Evolutionary conservation across 805 yeast genomes (phyloP), one percentile per base, ranked within the genome.

Genomic region (Hanseniaspora pseudoguilliermondii): DNA sequence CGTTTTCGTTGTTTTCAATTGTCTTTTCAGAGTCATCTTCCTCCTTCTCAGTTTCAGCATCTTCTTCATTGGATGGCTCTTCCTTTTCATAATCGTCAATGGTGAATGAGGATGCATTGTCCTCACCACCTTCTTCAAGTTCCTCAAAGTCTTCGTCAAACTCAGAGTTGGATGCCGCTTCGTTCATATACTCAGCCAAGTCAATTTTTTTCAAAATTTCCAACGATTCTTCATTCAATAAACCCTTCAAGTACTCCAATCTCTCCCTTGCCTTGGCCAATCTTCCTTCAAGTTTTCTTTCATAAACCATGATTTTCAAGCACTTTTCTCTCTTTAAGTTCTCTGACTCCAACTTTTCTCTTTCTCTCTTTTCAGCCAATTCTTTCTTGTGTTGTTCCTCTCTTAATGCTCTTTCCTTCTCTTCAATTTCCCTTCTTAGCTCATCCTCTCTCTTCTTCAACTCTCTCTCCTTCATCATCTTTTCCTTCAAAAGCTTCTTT

Each of bases 401-500:
- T 60, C 62, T 47, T 60, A 65, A 62, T 53, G 64, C 57, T 58
- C 65, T 61, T 49, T 71, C 65, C 63, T 65, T 62, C 57, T 63
- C 58, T 55, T 60, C 61, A 59, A 47, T 57, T 52, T 59, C 61
- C 54, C 55, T 48, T 54, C 20, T 44, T 7, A 46, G 18, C 16
- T 23, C 38, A 6, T 59, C 64, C 57, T 63, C 67, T 50, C 58
- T 55, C 49, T 63, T 61, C 36, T 54, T 44, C 36, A 56, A 57
- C 60, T 58, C 70, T 76, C 65, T 72, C 79, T 71, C 69, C 71
- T 65, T 71, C 58, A 65, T 70, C 50, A 74, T 66, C 61, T 77
- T 82, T 47, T 69, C 61, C 51, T 66, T 70, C 18, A 69, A 53
- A 35, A 65, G 65, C 43, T 69, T 74, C 57, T 67, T 74, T 75